Percentiles rank a stretch among this genome's conserved stretches.
These are phyloP conservation scores for Saccharomycopsis fibuligera DNA, from an alignment of 805 yeast species.

Conservation along the genomic window DNA sequence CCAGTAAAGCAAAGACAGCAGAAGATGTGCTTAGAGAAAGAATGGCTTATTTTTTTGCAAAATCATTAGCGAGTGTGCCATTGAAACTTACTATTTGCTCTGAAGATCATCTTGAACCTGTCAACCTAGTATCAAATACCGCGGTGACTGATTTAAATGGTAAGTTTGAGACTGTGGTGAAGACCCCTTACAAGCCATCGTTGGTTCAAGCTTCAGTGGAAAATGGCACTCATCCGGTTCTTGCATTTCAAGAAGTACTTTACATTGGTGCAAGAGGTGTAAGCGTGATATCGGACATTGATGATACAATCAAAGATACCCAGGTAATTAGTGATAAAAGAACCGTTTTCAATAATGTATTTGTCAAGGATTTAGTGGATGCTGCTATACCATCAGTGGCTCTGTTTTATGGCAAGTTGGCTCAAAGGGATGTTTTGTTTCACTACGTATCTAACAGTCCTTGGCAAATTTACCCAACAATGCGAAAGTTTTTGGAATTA, in stretches of 20 bases:
- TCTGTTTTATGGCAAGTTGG: constrained; percentile 59
- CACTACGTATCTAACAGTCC: constrained; percentile 97
- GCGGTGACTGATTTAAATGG: constrained; percentile 62
- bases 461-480: constrained; percentile 70
- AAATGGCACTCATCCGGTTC: constrained; percentile 33
- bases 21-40: constrained; percentile 57
- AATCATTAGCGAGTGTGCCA: constrained; percentile 53
- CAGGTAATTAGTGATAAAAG: constrained; percentile 88
- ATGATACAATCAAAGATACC: constrained; percentile 86
- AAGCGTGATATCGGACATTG: constrained; percentile 83
- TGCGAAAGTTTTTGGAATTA: constrained; percentile 43
- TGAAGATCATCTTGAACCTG: constrained; percentile 28
- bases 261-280: constrained; percentile 44
- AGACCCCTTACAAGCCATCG: constrained; percentile 56
- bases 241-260: constrained; percentile 39
- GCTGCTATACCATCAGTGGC: constrained; percentile 73
- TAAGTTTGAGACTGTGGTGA: constrained; percentile 47
- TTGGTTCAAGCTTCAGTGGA: constrained; percentile 45
- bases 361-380: constrained; percentile 56
- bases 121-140: constrained; percentile 28
- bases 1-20: constrained; percentile 5
- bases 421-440: constrained; percentile 43
- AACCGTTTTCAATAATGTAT: constrained; percentile 70
- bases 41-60: constrained; percentile 62
- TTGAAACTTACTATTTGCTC: constrained; percentile 53